phyloP scores from a whole-genome alignment of 2,329 filamentous ascomycete genomes.

The Penicillium sp. region DNA sequence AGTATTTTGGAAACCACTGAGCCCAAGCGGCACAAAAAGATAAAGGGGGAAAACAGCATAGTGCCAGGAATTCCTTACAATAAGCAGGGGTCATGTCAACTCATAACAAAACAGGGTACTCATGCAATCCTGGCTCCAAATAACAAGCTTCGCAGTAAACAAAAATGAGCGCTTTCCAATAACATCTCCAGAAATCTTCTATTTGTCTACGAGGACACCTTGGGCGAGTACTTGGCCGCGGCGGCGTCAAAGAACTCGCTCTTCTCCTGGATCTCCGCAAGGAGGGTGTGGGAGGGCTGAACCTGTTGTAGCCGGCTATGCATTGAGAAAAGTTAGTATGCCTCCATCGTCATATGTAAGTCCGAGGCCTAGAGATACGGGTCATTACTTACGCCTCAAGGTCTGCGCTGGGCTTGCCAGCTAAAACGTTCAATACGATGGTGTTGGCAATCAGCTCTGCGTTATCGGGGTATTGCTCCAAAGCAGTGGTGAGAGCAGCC shows the following conservation, averaged over 20 bases:
- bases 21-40: neutral
- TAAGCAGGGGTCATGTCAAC: constrained; percentile 30
- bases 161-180: constrained; percentile 22
- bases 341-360: neutral
- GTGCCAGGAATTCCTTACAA: constrained; percentile 18
- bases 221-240: constrained; percentile 82
- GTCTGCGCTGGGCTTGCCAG: constrained; percentile 71
- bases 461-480: constrained; percentile 72
- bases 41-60: constrained; percentile 10
- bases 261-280: constrained; percentile 81
- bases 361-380: too few species aligned
- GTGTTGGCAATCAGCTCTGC: constrained; percentile 79
- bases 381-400: constrained; percentile 60
- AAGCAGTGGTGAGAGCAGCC: constrained; percentile 77
- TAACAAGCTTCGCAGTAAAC: constrained; percentile 25
- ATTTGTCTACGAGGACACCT: constrained; percentile 57
- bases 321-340: constrained; percentile 24
- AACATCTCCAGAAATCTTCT: constrained; percentile 7
- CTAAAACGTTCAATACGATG: constrained; percentile 75
- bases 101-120: constrained; percentile 31
- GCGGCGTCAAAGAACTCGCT: constrained; percentile 84
- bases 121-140: constrained; percentile 23
- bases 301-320: constrained; percentile 51
- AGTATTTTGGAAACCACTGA: neutral
- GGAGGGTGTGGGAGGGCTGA: constrained; percentile 69